phyloP scores from a whole-genome alignment of 345 rosid genomes.

The Eucalyptus regnans region DNA sequence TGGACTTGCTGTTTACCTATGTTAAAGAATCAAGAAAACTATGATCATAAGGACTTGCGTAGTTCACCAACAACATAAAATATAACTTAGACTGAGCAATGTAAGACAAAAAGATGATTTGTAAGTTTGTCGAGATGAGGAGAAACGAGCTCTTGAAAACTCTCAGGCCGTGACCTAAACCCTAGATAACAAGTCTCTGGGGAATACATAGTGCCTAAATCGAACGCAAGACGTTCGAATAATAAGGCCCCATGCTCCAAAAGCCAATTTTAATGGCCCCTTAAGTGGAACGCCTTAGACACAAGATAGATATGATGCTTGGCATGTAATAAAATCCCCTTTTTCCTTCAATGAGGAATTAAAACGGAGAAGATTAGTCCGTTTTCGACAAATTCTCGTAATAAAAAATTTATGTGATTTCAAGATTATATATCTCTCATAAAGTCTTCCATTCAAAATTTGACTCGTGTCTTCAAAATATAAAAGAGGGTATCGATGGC shows the following conservation, averaged over 20 bases:
- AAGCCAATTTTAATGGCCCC: too few relatives aligned
- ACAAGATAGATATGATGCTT: neutral
- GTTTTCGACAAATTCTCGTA: neutral
- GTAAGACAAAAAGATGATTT: neutral
- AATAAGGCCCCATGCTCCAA: neutral
- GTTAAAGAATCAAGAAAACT: neutral
- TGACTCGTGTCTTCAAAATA: neutral
- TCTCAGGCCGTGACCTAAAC: neutral
- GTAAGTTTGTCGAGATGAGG: neutral
- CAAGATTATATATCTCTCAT: neutral
- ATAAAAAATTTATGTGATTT: neutral
- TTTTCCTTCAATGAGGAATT: neutral
- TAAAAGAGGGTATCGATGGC: neutral
- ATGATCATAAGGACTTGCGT: neutral
- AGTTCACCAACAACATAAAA: neutral
- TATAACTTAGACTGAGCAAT: neutral
- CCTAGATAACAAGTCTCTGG: neutral
- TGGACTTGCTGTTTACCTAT: neutral
- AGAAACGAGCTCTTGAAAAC: neutral
- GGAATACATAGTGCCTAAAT: neutral
- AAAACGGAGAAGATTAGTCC: neutral
- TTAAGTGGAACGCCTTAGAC: neutral
- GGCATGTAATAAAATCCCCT: neutral
- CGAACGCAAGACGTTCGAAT: neutral
- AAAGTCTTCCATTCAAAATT: neutral